A percentile compares a stretch with the other conserved stretches of the same genome.
phyloP scores from a whole-genome alignment of 2,329 filamentous ascomycete species.

The Microdochium paspali region DNA sequence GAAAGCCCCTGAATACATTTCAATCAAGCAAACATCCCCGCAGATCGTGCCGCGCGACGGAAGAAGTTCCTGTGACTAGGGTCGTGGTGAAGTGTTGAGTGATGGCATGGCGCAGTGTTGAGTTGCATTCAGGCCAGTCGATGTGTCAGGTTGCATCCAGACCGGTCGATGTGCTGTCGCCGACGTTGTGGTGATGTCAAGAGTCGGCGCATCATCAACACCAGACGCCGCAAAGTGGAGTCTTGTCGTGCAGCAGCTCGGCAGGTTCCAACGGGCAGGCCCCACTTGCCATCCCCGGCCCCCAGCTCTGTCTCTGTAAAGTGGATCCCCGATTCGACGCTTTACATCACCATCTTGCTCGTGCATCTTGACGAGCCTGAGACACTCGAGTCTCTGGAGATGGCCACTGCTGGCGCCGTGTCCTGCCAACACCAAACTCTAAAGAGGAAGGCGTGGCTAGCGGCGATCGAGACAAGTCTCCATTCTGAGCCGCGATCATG shows the following conservation, averaged over 20 bases:
- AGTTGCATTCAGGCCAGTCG: too few relatives aligned
- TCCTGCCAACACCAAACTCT: neutral
- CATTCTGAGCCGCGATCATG: neutral
- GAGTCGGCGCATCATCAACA: neutral
- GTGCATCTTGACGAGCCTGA: too few relatives aligned
- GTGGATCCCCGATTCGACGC: neutral
- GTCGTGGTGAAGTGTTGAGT: neutral
- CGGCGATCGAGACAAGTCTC: neutral
- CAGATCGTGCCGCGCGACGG: neutral
- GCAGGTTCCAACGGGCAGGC: neutral
- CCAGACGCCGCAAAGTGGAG: neutral
- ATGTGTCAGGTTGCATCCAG: too few relatives aligned
- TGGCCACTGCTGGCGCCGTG: neutral
- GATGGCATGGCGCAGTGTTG: neutral
- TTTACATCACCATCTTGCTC: neutral
- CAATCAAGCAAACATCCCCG: neutral
- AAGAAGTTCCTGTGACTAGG: neutral
- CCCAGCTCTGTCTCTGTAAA: neutral
- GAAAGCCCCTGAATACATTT: neutral
- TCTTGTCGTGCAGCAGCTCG: neutral
- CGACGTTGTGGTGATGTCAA: conserved; percentile 1
- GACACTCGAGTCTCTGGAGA: too few relatives aligned
- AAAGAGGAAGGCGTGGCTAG: neutral
- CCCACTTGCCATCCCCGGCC: neutral
- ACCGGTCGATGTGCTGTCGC: too few relatives aligned